phyloP scores from a whole-genome alignment of 371 early-diverging fungal species.

The Syncephalis fuscata region DNA sequence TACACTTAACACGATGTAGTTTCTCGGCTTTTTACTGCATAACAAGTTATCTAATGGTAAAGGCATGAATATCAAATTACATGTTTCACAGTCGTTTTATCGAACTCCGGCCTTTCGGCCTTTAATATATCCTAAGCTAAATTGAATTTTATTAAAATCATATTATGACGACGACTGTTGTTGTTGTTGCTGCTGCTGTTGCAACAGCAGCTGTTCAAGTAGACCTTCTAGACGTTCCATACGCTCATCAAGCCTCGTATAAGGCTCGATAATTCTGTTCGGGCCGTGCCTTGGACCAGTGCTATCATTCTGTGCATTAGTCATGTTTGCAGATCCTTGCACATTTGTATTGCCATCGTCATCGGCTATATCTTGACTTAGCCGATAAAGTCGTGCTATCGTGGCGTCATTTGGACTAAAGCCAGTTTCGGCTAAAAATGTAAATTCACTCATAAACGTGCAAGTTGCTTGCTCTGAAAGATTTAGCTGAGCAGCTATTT shows the following conservation, averaged over 20 bases:
- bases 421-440: constrained; percentile 6
- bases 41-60: constrained; percentile 4
- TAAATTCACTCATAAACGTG: neutral
- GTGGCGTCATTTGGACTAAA: neutral
- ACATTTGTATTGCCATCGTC: no score
- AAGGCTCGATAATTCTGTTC: constrained; percentile 3
- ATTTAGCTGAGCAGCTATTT: no score
- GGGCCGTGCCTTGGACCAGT: no score
- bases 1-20: no score
- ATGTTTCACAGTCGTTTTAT: neutral
- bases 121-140: no score
- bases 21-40: constrained; percentile 9
- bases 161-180: no score
- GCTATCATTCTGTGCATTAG: no score
- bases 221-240: constrained; percentile 11
- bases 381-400: constrained; percentile 2
- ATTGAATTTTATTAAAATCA: no score
- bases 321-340: no score
- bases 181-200: constrained; percentile 4
- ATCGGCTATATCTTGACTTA: neutral
- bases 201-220: constrained; percentile 12
- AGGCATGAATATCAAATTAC: neutral
- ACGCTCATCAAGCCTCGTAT: constrained; percentile 12
- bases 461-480: neutral
- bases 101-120: no score